These are phyloP conservation scores for Fusarium lyarnte DNA, from an alignment of 2,329 filamentous ascomycete genomes.

Conservation along the genomic window DNA sequence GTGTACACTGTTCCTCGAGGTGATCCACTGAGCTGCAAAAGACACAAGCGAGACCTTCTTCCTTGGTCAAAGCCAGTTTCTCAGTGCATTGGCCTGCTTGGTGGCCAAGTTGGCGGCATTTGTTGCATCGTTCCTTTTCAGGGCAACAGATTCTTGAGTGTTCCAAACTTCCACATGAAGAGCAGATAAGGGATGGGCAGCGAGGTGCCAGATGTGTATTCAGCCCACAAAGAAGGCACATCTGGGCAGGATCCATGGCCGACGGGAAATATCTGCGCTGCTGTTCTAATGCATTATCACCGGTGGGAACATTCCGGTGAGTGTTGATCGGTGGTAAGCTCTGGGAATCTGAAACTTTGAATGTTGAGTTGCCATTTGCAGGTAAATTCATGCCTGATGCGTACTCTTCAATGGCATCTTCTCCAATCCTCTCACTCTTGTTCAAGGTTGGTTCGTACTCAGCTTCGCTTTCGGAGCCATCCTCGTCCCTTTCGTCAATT, in stretches of 20 bases:
- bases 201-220: slow-evolving; percentile 55
- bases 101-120: slow-evolving; percentile 73
- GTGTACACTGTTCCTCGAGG: slow-evolving; percentile 66
- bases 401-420: slow-evolving; percentile 5
- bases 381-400: not conserved
- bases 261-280: slow-evolving; percentile 64
- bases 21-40: slow-evolving; percentile 67
- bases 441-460: slow-evolving; percentile 40
- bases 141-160: slow-evolving; percentile 65
- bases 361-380: slow-evolving; percentile 18
- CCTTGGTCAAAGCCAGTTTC: slow-evolving; percentile 61
- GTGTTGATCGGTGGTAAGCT: slow-evolving; percentile 21
- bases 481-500: slow-evolving; percentile 11
- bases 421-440: slow-evolving; percentile 16
- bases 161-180: slow-evolving; percentile 55
- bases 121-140: slow-evolving; percentile 60
- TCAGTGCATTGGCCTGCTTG: slow-evolving; percentile 60
- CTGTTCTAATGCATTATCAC: slow-evolving; percentile 50
- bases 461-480: slow-evolving; percentile 41
- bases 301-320: slow-evolving; percentile 39
- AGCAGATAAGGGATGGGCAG: slow-evolving; percentile 60
- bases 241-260: slow-evolving; percentile 51
- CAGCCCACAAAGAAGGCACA: slow-evolving; percentile 63
- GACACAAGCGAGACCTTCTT: slow-evolving; percentile 67
- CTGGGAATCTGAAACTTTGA: not conserved